Evolutionary conservation across 768 basidiomycete genomes (phyloP), one percentile per base, ranked within the genome.

Genomic region (Cytidiella melzeri): DNA sequence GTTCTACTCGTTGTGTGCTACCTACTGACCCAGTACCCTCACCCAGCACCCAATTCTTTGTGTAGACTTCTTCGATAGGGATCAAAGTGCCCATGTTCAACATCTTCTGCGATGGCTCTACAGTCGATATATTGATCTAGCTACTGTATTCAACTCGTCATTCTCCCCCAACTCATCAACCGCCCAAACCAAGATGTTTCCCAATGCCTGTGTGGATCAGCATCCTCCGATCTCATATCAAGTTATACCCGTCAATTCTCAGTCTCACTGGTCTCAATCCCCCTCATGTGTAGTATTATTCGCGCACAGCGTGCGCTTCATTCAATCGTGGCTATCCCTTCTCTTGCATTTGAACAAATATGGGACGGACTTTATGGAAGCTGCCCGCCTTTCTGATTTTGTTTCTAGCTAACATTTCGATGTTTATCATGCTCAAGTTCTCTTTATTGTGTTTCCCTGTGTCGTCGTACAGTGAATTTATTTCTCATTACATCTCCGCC

Each of bases 31-130:
- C 43, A 56, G 28, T 55, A 48, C 27, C 44, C 34, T 42, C 15
- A 7, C 53, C 41, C 58, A 90, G 88, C 73, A 91, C 88, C 51
- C 88, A 91, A 67, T 91, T 89, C 73, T 90, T 89, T 72, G 86
- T 91, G 66, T 91, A 74, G 83, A 45, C 45, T 48, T 43, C 24
- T 5, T 34, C 30, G 30, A 34, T 7, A n/a, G n/a, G 43, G 43
- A 15, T 25, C 43, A 6, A 37, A 18, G 36, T 37, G 56, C 52
- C 54, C 47, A 28, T 26, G 55, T 58, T 42, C 52, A 52, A 44
- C 52, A 48, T 62, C 58, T 49, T 44, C 39, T 56, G 34, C 43
- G 21, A 36, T 51, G 30, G 54, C 44, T 47, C 58, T 41, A 50
- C 48, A 43, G 47, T 55, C 51, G 54, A 50, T 34, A 39, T 52